Evolutionary conservation across 1,139 yeast genomes (phyloP), one percentile per base, ranked within the genome.

Genomic region (Scheffersomyces illinoinensis): DNA sequence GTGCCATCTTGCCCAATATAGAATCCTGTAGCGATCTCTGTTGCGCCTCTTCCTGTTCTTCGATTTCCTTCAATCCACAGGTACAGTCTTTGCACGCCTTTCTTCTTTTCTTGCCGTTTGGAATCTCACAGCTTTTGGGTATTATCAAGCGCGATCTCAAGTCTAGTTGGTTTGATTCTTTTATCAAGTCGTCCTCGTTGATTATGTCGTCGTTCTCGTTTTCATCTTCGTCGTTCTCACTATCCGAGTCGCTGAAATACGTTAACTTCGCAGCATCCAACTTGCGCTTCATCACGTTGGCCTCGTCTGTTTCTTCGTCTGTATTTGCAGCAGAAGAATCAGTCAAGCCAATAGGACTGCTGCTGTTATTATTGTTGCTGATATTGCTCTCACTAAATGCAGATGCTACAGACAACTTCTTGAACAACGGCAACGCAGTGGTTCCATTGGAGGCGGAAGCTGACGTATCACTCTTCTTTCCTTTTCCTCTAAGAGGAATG

Each of bases 71-170:
- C 64, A 95, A 82, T 7, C 99, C 99, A 79, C 99, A 96, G 0
- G 98, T 90, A 74, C 99, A 96, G 75, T 95, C 98, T 76, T 93
- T 95, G 79, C 99, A 96, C 0, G 99, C 96, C 74, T 84, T 89
- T 77, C 90, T 86, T 75, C 93, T 83, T 70, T 83, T 85, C 58
- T 86, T 85, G 19, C 95, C 93, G 52, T 74, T 76, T 43, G 83
- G 79, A 61, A 77, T 70, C 62, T 78, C 83, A 68, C 88, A 85
- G 63, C 78, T 76, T 60, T 77, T 74, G 18, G 88, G 88, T 17
- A 80, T 72, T 50, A 83, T 76, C 55, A 83, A 68, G 57, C 71
- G 72, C 56, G 78, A 72, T 33, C 70, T 71, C 43, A 71, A 70
- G 46, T 61, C 51, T 7, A 48, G 24, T 21, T 59, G 58, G 19